Conservation (phyloP, 163 green algal genomes). For the Prototheca cutis region DNA sequence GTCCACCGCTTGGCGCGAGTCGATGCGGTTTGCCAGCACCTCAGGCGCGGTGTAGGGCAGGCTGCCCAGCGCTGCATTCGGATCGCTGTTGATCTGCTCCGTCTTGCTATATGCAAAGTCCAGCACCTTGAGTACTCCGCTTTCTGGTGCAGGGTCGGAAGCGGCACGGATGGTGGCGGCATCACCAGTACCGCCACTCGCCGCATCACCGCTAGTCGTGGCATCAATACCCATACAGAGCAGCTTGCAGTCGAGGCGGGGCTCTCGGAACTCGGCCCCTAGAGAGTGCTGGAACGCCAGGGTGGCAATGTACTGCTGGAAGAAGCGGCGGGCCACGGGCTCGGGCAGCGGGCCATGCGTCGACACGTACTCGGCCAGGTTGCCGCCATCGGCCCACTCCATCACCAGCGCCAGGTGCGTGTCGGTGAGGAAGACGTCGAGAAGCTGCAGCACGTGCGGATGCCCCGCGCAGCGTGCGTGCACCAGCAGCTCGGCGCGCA, state of each 20-base stretch:
- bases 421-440: constrained; percentile 45
- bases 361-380: constrained; percentile 43
- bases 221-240: too few species aligned
- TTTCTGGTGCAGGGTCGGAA: too few species aligned
- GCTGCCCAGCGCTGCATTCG: constrained; percentile 20
- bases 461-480: constrained; percentile 45
- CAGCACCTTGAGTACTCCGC: constrained; percentile 26
- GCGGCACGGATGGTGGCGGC: too few species aligned
- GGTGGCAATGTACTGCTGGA: constrained; percentile 55
- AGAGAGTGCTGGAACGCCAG: constrained; percentile 57
- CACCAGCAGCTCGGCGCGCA: constrained; percentile 47
- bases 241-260: constrained; percentile 34
- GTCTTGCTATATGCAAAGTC: constrained; percentile 30
- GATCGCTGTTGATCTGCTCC: constrained; percentile 33
- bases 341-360: constrained; percentile 17
- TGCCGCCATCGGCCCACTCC: constrained; percentile 42
- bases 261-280: constrained; percentile 34
- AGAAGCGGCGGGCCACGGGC: constrained; percentile 18
- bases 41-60: constrained; percentile 34
- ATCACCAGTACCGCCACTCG: too few species aligned
- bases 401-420: constrained; percentile 53
- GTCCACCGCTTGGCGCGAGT: constrained; percentile 17
- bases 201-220: too few species aligned
- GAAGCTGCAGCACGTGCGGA: constrained; percentile 47
- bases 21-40: constrained; percentile 21